These are phyloP conservation scores for Echria macrotheca DNA, from an alignment of 495 filamentous ascomycete species.

Conservation along the genomic window DNA sequence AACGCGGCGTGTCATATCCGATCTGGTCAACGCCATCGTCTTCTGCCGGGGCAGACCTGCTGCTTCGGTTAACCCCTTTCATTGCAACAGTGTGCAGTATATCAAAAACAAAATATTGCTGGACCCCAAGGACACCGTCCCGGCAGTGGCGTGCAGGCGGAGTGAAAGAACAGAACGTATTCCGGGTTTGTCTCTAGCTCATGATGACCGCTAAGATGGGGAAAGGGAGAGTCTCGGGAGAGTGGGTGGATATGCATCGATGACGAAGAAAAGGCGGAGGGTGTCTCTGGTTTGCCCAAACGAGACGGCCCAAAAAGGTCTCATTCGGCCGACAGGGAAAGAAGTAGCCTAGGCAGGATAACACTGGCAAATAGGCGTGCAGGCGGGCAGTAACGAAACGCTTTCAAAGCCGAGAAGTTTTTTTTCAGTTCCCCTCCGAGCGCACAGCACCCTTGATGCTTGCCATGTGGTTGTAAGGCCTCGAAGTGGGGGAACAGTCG, in stretches of 20 bases:
- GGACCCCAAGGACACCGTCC: conserved; percentile 12
- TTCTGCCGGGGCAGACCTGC: conserved; percentile 48
- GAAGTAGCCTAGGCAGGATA: neutral
- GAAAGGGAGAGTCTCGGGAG: conserved; percentile 20
- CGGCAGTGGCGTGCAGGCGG: conserved; percentile 22
- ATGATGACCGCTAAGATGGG: conserved; percentile 25
- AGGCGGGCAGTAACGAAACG: conserved; percentile 14
- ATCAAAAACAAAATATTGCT: too few species aligned
- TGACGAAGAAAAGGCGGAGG: conserved; percentile 25
- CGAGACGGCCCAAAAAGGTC: conserved; percentile 19
- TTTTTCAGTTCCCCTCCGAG: conserved; percentile 16
- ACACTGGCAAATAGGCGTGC: conserved; percentile 12
- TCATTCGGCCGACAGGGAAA: conserved; percentile 16
- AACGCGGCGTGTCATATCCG: conserved; percentile 75
- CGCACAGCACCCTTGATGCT: conserved; percentile 34
- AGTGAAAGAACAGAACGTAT: conserved; percentile 17
- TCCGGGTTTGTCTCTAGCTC: conserved; percentile 26
- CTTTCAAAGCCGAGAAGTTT: conserved; percentile 26
- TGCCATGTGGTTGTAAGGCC: conserved; percentile 43
- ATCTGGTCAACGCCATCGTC: conserved; percentile 73
- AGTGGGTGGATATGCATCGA: conserved; percentile 32
- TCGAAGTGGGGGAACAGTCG: conserved; percentile 24
- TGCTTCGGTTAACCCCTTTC: conserved; percentile 40
- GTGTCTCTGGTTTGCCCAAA: conserved; percentile 18
- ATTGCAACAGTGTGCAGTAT: conserved; percentile 28